Percentiles rank a stretch among this genome's conserved stretches.
phyloP scores from a whole-genome alignment of 2,329 filamentous ascomycete species.

The Aspergillus flavus region DNA sequence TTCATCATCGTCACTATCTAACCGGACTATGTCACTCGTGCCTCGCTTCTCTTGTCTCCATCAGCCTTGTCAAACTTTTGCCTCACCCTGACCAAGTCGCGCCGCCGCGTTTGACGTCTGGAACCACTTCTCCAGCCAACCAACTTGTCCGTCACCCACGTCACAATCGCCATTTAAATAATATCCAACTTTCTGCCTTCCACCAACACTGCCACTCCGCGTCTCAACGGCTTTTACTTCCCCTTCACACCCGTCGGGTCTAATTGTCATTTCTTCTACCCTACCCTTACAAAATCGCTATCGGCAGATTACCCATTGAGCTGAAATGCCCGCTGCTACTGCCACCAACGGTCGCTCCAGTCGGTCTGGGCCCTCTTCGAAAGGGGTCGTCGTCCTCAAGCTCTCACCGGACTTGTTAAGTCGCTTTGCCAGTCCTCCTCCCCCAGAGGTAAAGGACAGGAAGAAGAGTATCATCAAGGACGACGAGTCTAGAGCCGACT shows the following conservation, averaged over 20 bases:
- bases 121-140: constrained; percentile 17
- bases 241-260: constrained; percentile 9
- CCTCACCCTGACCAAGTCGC: constrained; percentile 36
- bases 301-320: background rate
- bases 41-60: constrained; percentile 25
- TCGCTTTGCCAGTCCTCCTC: constrained; percentile 32
- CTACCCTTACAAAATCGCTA: background rate
- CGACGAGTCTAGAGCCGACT: constrained; percentile 19
- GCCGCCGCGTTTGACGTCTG: constrained; percentile 23
- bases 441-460: constrained; percentile 25
- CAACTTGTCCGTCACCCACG: constrained; percentile 18
- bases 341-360: constrained; percentile 41
- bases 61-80: constrained; percentile 32
- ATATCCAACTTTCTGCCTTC: background rate
- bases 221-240: background rate
- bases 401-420: constrained; percentile 40
- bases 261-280: background rate
- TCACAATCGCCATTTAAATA: constrained; percentile 24
- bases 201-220: constrained; percentile 15
- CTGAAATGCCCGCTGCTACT: constrained; percentile 22
- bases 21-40: constrained; percentile 36
- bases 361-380: constrained; percentile 30
- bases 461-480: constrained; percentile 21
- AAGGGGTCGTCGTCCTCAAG: constrained; percentile 42
- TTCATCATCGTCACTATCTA: constrained; percentile 16